phyloP scores from a whole-genome alignment of 75 land plant species.

The Cryptomeria japonica region DNA sequence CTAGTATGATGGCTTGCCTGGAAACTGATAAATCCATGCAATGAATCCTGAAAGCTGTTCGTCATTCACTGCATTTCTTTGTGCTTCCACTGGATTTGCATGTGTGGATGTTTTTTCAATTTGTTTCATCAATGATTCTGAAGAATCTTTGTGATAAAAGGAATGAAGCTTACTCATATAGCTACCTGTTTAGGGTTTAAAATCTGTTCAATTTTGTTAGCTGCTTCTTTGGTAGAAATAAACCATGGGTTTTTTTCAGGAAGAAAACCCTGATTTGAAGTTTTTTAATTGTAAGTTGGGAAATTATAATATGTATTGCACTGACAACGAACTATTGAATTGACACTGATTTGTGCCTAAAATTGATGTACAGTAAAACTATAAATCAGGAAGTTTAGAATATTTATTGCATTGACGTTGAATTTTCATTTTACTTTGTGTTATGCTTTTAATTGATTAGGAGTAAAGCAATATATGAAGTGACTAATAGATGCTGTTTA shows the following conservation, averaged over 20 bases:
- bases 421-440: neutral
- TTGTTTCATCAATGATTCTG: neutral
- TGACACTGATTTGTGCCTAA: no score
- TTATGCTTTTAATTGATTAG: neutral
- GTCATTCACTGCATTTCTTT: neutral
- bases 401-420: neutral
- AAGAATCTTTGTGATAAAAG: neutral
- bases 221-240: constrained; percentile 6
- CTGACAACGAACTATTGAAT: no score
- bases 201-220: neutral
- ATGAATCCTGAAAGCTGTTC: neutral
- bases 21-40: neutral
- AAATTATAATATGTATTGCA: neutral
- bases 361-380: no score
- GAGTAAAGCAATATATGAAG: neutral
- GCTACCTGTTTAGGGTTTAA: neutral
- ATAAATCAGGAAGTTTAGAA: neutral
- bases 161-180: neutral
- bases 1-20: neutral
- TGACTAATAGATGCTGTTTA: neutral
- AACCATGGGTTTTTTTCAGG: neutral
- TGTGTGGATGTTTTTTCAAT: neutral
- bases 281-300: neutral
- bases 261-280: neutral
- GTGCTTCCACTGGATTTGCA: neutral